Percentiles rank a stretch among this genome's conserved stretches.
Evolutionary conservation across 2,329 filamentous ascomycete genomes (phyloP).

Genomic region (Drechslera avenae): DNA sequence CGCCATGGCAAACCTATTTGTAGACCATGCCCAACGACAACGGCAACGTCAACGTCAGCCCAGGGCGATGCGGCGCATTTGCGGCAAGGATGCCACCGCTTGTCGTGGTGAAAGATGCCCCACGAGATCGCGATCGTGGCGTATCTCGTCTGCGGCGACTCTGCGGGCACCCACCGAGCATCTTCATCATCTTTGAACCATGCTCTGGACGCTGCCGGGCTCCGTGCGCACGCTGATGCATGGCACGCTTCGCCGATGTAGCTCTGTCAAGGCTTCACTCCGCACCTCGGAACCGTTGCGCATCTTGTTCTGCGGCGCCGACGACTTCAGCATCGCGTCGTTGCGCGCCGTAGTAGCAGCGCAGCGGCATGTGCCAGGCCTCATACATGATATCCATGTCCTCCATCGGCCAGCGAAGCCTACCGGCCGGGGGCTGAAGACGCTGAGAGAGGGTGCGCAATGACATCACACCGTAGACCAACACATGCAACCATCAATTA

Average conservation of each 20-base stretch:
- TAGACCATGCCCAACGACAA: constrained; percentile 4
- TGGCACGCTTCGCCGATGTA: constrained; percentile 11
- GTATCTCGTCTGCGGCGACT: constrained; percentile 1
- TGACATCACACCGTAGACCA: no score
- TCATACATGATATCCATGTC: constrained; percentile 76
- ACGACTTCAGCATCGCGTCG: constrained; percentile 83
- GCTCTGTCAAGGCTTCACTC: constrained; percentile 15
- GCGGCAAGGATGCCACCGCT: constrained; percentile 4
- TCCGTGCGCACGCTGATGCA: constrained; percentile 27
- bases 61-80: constrained; percentile 5
- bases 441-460: constrained; percentile 64
- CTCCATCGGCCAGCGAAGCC: constrained; percentile 79
- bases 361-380: constrained; percentile 45
- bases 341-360: constrained; percentile 71
- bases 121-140: constrained; percentile 14
- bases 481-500: constrained; percentile 6
- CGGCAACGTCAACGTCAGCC: background rate
- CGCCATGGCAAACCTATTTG: constrained; percentile 12
- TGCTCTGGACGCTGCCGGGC: constrained; percentile 25
- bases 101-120: constrained; percentile 13
- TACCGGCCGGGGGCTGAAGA: constrained; percentile 75
- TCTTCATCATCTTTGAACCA: constrained; percentile 13
- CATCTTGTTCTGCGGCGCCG: constrained; percentile 93
- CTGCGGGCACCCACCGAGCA: constrained; percentile 8
- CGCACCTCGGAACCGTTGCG: constrained; percentile 62